Base-by-base conservation (phyloP, 2,329 filamentous ascomycete species). In the Fusarium proliferatum region DNA sequence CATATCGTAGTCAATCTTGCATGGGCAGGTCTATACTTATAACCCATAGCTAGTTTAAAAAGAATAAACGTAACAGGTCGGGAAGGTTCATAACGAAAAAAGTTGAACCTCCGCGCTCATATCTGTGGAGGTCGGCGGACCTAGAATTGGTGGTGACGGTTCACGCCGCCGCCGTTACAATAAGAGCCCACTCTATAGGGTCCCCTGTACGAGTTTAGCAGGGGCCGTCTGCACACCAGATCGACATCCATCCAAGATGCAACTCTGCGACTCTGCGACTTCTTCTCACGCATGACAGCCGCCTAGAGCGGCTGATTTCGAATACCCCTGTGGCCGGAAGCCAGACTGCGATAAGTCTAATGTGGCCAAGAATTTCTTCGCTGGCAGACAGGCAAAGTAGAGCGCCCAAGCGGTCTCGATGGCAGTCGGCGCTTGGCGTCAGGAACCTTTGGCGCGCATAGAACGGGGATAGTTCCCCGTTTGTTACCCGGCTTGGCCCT, bases 1-100 rank as follows among this genome's bases (percentile, higher is more conserved):
- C 58, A 75, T 74, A 74, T 75, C 23, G 65, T 42, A 70, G 39
- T 65, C 59, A 70, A 69, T 65, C 72, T 53, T 73, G 45, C 59
- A 61, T 58, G 64, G 69, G 48, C 61, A 38, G 21, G 61, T 61
- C 64, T 74, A 70, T 64, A 75, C 64, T 69, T 67, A 68, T 64
- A 61, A 34, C 41, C 58, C 64, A 45, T 33, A 30, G 49, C 26
- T 42, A 16, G 45, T 30, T 56, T 26, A 33, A 41, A 46, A 63
- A 42, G 8, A 41, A 57, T 51, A 51, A 43, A 53, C 46, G 41
- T 59, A 51, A 60, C 38, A 58, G 51, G 66, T 62, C 52, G 48
- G 46, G 51, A 53, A 49, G 71, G 67, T 57, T 57, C 51, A 52
- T 67, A 48, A 67, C 41, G 55, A 58, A 45, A 56, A 34, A 63